Evolutionary conservation across 495 filamentous ascomycete species (phyloP).

Genomic region (Hyaloscypha bicolor): DNA sequence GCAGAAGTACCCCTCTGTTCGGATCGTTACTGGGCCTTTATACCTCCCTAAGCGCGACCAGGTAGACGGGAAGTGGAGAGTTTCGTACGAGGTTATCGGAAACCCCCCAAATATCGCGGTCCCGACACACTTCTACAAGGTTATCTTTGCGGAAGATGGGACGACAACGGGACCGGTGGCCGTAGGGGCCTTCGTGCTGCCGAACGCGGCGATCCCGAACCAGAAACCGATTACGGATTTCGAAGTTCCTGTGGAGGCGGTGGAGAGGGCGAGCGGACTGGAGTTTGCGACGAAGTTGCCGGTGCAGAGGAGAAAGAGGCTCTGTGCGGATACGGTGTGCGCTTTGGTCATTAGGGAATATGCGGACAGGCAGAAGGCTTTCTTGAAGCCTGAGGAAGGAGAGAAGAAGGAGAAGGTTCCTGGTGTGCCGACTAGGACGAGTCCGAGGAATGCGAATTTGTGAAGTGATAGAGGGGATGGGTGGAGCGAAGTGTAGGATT

Average conservation of each 20-base stretch:
- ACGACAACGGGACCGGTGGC: slow-evolving; percentile 74
- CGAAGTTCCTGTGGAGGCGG: slow-evolving; percentile 88
- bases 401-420: slow-evolving; percentile 34
- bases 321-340: slow-evolving; percentile 87
- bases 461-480: neutral
- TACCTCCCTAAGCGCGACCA: slow-evolving; percentile 83
- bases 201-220: slow-evolving; percentile 89
- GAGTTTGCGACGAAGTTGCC: slow-evolving; percentile 87
- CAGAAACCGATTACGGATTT: slow-evolving; percentile 83
- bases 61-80: slow-evolving; percentile 88
- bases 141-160: slow-evolving; percentile 92
- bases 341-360: slow-evolving; percentile 79
- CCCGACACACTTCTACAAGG: slow-evolving; percentile 98
- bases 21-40: slow-evolving; percentile 90
- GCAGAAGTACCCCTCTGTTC: slow-evolving; percentile 77
- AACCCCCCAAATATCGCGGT: slow-evolving; percentile 92
- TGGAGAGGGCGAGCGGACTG: slow-evolving; percentile 88
- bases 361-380: slow-evolving; percentile 62
- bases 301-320: slow-evolving; percentile 65
- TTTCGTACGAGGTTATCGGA: slow-evolving; percentile 96
- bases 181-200: slow-evolving; percentile 91
- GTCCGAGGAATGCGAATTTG: slow-evolving; percentile 30
- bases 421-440: slow-evolving; percentile 24
- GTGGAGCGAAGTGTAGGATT: neutral
- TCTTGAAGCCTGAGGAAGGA: slow-evolving; percentile 25